Conservation (phyloP, 2,329 filamentous ascomycete species). For the Kalmusia sp. region DNA sequence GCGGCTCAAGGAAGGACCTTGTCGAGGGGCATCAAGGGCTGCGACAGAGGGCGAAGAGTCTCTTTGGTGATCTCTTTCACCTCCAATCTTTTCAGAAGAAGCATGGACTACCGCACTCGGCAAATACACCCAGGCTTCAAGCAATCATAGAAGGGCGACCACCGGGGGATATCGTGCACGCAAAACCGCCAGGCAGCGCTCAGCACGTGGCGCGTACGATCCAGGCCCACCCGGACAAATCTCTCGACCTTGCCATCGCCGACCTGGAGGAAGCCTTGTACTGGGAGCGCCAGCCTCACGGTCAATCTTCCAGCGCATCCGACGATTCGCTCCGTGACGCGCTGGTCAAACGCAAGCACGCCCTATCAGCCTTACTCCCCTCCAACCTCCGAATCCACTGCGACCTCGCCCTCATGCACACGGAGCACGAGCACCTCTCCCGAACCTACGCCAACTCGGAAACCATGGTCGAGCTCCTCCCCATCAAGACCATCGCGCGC, state of each 20-base stretch:
- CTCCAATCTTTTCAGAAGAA: conserved; percentile 35
- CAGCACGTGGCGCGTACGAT: conserved; percentile 34
- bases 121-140: conserved; percentile 24
- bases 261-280: conserved; percentile 35
- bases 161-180: background rate
- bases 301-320: conserved; percentile 16
- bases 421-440: conserved; percentile 42
- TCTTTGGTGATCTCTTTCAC: conserved; percentile 34
- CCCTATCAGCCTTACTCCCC: conserved; percentile 31
- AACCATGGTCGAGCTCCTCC: conserved; percentile 42
- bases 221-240: conserved; percentile 25
- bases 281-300: conserved; percentile 27
- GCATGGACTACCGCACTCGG: conserved; percentile 24
- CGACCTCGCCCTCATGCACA: conserved; percentile 44
- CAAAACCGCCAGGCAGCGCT: conserved; percentile 22
- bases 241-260: conserved; percentile 24
- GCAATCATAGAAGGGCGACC: conserved; percentile 24
- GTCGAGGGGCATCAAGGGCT: conserved; percentile 32
- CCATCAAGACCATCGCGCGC: conserved; percentile 40
- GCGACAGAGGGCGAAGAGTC: conserved; percentile 26
- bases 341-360: conserved; percentile 34
- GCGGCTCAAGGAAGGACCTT: conserved; percentile 30
- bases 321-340: conserved; percentile 33
- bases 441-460: conserved; percentile 44
- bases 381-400: conserved; percentile 32